Base-by-base conservation (phyloP, 345 rosid genomes). In the Schrenkiella parvula region DNA sequence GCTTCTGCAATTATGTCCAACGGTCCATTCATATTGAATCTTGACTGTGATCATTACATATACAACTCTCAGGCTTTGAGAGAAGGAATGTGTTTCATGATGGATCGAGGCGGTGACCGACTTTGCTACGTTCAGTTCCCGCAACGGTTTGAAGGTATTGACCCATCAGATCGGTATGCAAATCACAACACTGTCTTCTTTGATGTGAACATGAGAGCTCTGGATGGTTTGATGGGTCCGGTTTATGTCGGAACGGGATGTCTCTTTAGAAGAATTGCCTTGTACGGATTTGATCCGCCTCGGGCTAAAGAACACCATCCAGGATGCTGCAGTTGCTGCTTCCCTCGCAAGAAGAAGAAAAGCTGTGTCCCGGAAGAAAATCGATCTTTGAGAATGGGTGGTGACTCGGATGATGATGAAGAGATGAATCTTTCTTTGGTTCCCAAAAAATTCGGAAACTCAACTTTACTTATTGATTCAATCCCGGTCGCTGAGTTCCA, bases 61-160 rank as follows among this genome's bases (percentile, higher is more conserved):
- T 93, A 93, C 87, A 91, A 93, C 79, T 93, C 97, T 55, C 83
- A 82, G 74, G 98, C 97, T n/a, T 63, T 93, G 74, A 89, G 95
- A 82, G 98, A 93, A 82, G 98, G 98, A 64, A 93, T 93, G 96
- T 93, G 98, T 78, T 93, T 93, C 84, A 93, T 93, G 98, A 91
- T 93, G 98, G 98, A 93, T 71, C 75, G 98, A 81, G 98, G 98
- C 19, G 98, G 98, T 26, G 98, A 93, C 60, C 86, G 98, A 29
- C 59, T 93, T 56, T 91, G 98, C 82, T 93, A 93, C 46, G 90
- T 93, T 38, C 98, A 93, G 86, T 93, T 93, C 75, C 98, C 98
- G 19, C 98, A 93, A 79, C 80, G 98, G 72, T 93, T 93, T 65
- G 98, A 93, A 84, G 98, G 97, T 70, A 93, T 93, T 28, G 98